Evolutionary conservation across 2,329 filamentous ascomycete species (phyloP), one percentile per base, ranked within the genome.

Genomic region (Arthrobotrys iridis): DNA sequence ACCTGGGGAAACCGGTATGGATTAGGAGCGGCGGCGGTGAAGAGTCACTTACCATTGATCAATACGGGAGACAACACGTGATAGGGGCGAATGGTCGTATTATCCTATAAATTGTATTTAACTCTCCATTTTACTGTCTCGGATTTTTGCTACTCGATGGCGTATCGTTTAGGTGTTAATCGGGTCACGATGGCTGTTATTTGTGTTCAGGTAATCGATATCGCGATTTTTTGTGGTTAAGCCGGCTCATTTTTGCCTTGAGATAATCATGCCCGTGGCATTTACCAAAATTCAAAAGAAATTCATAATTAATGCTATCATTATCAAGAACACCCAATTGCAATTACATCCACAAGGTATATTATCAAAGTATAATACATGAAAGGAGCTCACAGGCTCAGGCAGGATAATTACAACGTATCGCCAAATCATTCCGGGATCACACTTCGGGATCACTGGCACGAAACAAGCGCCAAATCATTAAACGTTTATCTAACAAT

Each of bases 401-500:
- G 4, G 30, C 2, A 37, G 30, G 37, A 28, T 7, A 55, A 55
- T 55, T 55, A 55, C 4, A 55, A 55, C n/a, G n/a, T n/a, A 15
- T 41, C 40, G n/a, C 33, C 4, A 20, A 40, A 46, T 43, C 30
- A 18, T 50, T 30, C 28, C 11, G 59, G 43, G 28, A 50, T 48
- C 37, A 40, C 26, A 13, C 50, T 41, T 67, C 59, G 41, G 59
- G 62, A 46, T 48, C 15, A 35, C 46, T 26, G 20, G 18, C 46
- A 20, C 6, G 3, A 59, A 37, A 59, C 24, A 67, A 37, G 13
- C 40, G 4, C 11, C 40, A 43, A 43, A 18, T 13, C n/a, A n/a
- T 15, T 11, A 26, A 59, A 50, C 35, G 50, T 7, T 28, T 10
- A 40, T 46, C 35, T 63, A 74, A 63, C 71, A 75, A 63, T 75